Percentiles rank a stretch among this genome's conserved stretches.
Conservation (phyloP, 1,284 basidiomycete genomes). For the Porphyrellus sp. region DNA sequence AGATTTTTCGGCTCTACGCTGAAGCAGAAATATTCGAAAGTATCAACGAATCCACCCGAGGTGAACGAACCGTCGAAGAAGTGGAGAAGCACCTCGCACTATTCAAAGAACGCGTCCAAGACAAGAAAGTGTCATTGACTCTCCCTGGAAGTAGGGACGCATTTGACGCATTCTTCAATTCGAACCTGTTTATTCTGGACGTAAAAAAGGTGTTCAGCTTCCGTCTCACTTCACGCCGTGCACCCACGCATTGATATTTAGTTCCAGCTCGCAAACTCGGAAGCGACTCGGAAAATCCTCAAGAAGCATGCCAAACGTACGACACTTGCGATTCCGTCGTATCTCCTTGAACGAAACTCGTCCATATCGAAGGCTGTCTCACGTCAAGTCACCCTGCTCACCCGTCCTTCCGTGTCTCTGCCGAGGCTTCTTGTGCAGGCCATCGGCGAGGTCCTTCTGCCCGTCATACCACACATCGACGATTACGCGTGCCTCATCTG, state of each 20-base stretch:
- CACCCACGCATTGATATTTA: slow-evolving; percentile 24
- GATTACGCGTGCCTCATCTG: slow-evolving; percentile 78
- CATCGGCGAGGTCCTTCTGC: slow-evolving; percentile 80
- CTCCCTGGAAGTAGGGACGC: slow-evolving; percentile 63
- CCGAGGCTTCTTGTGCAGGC: slow-evolving; percentile 83
- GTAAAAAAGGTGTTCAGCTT: slow-evolving; percentile 68
- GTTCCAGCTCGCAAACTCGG: slow-evolving; percentile 84
- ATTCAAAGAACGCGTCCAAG: slow-evolving; percentile 66
- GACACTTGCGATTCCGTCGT: slow-evolving; percentile 50
- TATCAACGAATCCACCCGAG: slow-evolving; percentile 66
- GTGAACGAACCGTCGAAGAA: slow-evolving; percentile 74
- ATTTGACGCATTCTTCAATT: slow-evolving; percentile 74
- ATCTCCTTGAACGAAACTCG: slow-evolving; percentile 17
- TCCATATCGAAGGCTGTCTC: slow-evolving; percentile 11
- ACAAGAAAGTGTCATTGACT: slow-evolving; percentile 57
- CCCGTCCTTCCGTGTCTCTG: slow-evolving; percentile 47
- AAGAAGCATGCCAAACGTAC: slow-evolving; percentile 95
- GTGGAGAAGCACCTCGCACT: slow-evolving; percentile 67
- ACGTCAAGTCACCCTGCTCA: slow-evolving; percentile 23
- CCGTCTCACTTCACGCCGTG: neutral
- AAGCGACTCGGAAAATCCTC: slow-evolving; percentile 87
- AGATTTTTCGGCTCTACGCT: slow-evolving; percentile 87
- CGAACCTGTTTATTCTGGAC: slow-evolving; percentile 83
- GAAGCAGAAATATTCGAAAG: slow-evolving; percentile 89
- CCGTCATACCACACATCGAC: slow-evolving; percentile 81